A percentile compares a stretch with the other conserved stretches of the same genome.
Conservation (phyloP, 768 basidiomycete genomes). For the Mycena polygramma region DNA sequence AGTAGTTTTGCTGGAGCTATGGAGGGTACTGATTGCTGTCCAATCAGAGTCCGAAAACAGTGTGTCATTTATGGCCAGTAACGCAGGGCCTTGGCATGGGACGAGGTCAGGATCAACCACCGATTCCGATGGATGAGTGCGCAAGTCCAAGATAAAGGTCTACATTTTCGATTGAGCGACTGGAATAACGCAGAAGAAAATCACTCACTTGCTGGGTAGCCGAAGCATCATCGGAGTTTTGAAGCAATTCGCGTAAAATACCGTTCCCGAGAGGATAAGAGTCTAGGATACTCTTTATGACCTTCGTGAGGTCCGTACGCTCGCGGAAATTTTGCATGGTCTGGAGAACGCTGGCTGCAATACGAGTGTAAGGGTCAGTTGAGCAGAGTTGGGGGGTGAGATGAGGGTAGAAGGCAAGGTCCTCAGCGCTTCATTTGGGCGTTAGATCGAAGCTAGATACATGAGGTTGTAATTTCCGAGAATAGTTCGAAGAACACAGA, state of each 20-base stretch:
- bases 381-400: not conserved
- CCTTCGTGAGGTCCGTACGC: conserved; percentile 35
- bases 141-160: conserved; percentile 46
- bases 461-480: conserved; percentile 31
- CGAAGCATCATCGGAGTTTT: conserved; percentile 47
- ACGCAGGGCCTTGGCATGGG: conserved; percentile 45
- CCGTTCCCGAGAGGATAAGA: conserved; percentile 44
- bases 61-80: conserved; percentile 47
- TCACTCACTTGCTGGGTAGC: conserved; percentile 41
- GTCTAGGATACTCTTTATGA: conserved; percentile 41
- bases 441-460: conserved; percentile 13
- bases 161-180: conserved; percentile 13
- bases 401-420: conserved; percentile 8
- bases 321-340: conserved; percentile 37
- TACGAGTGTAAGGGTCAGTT: not conserved
- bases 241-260: conserved; percentile 44
- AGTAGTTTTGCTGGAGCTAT: conserved; percentile 44
- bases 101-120: conserved; percentile 39
- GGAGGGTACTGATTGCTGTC: conserved; percentile 44
- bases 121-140: conserved; percentile 36
- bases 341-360: not conserved
- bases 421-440: conserved; percentile 3
- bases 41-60: conserved; percentile 45
- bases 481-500: conserved; percentile 16
- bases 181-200: not conserved